These are phyloP conservation scores for Xerocomus potaroensis DNA, from an alignment of 768 basidiomycete genomes.

Conservation along the genomic window DNA sequence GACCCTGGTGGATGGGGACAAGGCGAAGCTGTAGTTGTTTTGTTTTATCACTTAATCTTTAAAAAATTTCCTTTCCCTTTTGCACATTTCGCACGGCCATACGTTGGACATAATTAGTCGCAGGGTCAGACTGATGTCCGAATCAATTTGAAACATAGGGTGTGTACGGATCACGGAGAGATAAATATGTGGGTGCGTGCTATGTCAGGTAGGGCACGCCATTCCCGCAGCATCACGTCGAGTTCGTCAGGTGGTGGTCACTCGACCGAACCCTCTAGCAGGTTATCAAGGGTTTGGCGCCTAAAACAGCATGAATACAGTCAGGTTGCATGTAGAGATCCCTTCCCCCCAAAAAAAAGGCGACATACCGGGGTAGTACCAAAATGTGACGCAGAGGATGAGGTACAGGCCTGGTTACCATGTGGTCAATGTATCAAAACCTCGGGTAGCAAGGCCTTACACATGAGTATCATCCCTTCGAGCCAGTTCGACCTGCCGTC, in stretches of 20 bases:
- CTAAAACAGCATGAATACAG: conserved; percentile 4
- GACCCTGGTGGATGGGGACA: conserved; percentile 54
- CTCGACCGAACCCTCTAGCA: conserved; percentile 1
- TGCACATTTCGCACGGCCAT: too few species aligned
- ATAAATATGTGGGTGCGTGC: not conserved
- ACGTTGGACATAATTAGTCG: too few species aligned
- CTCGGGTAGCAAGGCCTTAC: conserved; percentile 28
- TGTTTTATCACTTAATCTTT: too few species aligned
- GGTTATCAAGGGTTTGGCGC: fast-evolving
- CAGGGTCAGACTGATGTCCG: too few species aligned
- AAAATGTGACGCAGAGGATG: conserved; percentile 52
- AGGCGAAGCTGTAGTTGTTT: conserved; percentile 52
- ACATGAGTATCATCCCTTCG: conserved; percentile 80
- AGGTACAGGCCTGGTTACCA: conserved; percentile 44
- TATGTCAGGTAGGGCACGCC: not conserved
- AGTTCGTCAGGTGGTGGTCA: too few species aligned
- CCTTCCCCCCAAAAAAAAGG: not conserved
- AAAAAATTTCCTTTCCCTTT: too few species aligned
- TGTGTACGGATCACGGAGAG: not conserved
- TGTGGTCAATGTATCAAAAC: not conserved
- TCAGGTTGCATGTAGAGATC: not conserved
- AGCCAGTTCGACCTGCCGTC: conserved; percentile 93
- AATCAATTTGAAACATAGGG: too few species aligned
- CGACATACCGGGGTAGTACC: conserved; percentile 46
- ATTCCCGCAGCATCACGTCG: too few species aligned